Conservation (phyloP, 306 rosid species). For the Acacia crassicarpa region DNA sequence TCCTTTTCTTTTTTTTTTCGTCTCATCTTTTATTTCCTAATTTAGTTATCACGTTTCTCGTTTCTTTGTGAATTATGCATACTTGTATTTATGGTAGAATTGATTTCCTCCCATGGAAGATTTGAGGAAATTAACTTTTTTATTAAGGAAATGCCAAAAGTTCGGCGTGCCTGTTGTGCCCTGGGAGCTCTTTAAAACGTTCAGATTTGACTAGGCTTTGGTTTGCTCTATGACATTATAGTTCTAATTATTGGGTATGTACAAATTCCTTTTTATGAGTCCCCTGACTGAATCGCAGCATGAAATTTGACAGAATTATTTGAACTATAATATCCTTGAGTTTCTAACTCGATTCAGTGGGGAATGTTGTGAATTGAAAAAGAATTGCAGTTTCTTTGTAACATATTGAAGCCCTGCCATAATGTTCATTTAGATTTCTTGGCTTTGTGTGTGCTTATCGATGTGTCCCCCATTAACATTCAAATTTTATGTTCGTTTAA, state of each 20-base stretch:
- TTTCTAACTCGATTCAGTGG: background rate
- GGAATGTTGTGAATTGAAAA: background rate
- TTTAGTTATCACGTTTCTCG: background rate
- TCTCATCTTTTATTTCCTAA: background rate
- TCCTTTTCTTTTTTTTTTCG: background rate
- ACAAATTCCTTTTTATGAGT: background rate
- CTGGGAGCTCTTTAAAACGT: conserved; percentile 1
- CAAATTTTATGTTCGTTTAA: conserved; percentile 34
- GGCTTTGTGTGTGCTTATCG: background rate
- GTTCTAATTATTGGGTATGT: background rate
- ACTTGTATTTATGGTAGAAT: conserved; percentile 7
- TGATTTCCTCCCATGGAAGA: background rate
- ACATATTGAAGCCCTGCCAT: background rate
- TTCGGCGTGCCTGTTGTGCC: conserved; percentile 23
- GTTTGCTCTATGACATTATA: background rate
- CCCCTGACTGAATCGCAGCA: background rate
- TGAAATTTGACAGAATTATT: background rate
- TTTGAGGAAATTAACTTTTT: conserved; percentile 10
- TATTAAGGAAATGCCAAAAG: conserved; percentile 18
- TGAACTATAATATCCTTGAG: background rate
- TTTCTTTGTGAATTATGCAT: conserved; percentile 28
- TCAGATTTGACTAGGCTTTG: conserved; percentile 20
- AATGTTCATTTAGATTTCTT: background rate
- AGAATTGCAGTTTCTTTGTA: background rate
- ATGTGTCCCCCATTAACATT: background rate